Percentiles rank a stretch among this genome's conserved stretches.
Evolutionary conservation across 352 stramenopile species (phyloP).

Genomic region (Pythium scleroteichum): DNA sequence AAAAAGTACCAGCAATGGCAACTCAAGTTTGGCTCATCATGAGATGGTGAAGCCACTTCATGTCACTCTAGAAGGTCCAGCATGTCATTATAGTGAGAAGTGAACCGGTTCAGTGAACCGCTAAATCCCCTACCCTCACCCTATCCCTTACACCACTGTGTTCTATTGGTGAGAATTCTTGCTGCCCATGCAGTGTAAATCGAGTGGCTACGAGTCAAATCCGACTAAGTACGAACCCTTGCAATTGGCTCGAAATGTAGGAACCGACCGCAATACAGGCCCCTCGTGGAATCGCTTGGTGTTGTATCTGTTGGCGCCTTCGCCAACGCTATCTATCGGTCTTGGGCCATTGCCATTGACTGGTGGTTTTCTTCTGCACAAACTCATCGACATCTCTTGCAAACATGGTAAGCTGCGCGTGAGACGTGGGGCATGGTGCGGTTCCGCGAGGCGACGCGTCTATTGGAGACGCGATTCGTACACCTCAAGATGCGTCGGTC

Average conservation of each 20-base stretch:
- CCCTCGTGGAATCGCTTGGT: constrained; percentile 12
- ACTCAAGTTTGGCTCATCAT: constrained; percentile 67
- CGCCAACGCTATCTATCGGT: constrained; percentile 27
- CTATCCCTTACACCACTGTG: constrained; percentile 9
- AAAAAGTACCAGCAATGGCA: constrained; percentile 85
- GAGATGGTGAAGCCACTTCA: constrained; percentile 15
- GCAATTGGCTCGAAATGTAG: constrained; percentile 26
- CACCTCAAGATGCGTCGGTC: too few relatives aligned
- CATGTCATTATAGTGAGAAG: not conserved
- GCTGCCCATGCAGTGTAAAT: constrained; percentile 20
- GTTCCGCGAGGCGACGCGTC: not conserved
- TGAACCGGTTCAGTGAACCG: constrained; percentile 30
- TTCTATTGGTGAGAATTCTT: constrained; percentile 22
- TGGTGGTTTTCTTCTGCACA: constrained; percentile 63
- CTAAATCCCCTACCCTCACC: constrained; percentile 6
- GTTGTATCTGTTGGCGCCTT: constrained; percentile 10
- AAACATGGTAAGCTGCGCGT: constrained; percentile 55
- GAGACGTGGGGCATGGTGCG: not conserved
- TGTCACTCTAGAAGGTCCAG: constrained; percentile 18
- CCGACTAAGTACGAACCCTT: constrained; percentile 19
- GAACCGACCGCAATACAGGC: constrained; percentile 14
- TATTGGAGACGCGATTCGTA: not conserved
- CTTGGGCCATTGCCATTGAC: constrained; percentile 38
- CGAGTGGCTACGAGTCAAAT: constrained; percentile 30
- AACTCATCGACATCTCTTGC: constrained; percentile 85